phyloP scores from a whole-genome alignment of 257 asterid species.

The Ligustrum vulgare region DNA sequence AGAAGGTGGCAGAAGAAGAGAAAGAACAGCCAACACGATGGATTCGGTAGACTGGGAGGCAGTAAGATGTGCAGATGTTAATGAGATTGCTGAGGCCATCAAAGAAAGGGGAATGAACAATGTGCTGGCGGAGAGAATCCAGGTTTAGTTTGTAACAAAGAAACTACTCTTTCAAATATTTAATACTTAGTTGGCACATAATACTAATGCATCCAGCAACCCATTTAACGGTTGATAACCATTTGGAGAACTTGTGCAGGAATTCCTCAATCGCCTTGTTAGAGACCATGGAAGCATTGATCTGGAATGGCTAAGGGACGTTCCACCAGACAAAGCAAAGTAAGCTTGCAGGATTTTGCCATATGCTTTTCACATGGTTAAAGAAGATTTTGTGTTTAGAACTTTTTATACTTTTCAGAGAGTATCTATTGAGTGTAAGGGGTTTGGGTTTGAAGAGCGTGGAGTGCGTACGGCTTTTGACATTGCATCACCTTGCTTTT shows the following conservation, averaged over 20 bases:
- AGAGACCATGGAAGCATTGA: constrained; percentile 86
- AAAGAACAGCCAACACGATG: constrained; percentile 50
- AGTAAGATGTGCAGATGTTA: constrained; percentile 71
- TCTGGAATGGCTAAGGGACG: constrained; percentile 93
- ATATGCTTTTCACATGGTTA: neutral
- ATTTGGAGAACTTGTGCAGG: constrained; percentile 52
- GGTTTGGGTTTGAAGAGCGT: constrained; percentile 95
- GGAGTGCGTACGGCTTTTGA: constrained; percentile 69
- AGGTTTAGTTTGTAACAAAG: constrained; percentile 42
- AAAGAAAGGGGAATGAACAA: constrained; percentile 97
- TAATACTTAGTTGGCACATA: constrained; percentile 3
- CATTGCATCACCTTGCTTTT: neutral
- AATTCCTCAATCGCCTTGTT: constrained; percentile 75
- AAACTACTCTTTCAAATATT: constrained; percentile 4
- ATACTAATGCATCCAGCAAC: constrained; percentile 11
- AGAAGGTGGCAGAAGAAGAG: constrained; percentile 47
- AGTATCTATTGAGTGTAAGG: constrained; percentile 83
- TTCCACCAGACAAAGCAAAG: constrained; percentile 96
- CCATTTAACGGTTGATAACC: constrained; percentile 27
- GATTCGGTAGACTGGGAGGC: constrained; percentile 97
- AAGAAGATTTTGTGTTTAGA: constrained; percentile 10
- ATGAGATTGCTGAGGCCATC: constrained; percentile 75
- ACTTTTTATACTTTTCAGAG: constrained; percentile 51
- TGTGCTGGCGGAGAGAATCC: constrained; percentile 82
- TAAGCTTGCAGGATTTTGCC: constrained; percentile 32